A percentile compares a stretch with the other conserved stretches of the same genome.
phyloP scores from a whole-genome alignment of 2,329 filamentous ascomycete species.

The Onygenales sp. region DNA sequence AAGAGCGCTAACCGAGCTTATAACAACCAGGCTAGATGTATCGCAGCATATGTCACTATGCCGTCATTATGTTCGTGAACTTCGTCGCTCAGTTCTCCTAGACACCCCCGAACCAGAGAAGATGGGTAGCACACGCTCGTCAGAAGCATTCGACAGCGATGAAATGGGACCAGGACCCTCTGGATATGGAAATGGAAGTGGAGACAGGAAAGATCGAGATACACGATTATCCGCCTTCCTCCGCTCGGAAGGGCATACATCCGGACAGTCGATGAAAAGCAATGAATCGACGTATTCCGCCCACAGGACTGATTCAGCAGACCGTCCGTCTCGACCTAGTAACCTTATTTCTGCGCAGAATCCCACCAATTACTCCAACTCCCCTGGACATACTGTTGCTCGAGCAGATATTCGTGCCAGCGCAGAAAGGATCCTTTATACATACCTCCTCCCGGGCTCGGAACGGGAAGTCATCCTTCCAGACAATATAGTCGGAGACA shows the following conservation, averaged over 20 bases:
- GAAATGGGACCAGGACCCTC: constrained; percentile 41
- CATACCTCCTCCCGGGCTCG: constrained; percentile 85
- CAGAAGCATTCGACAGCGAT: constrained; percentile 1
- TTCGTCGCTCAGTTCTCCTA: constrained; percentile 84
- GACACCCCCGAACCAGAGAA: constrained; percentile 87
- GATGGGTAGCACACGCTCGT: constrained; percentile 55
- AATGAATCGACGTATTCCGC: constrained; percentile 36
- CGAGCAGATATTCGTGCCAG: constrained; percentile 84
- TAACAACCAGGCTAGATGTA: constrained; percentile 74
- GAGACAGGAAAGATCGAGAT: constrained; percentile 68
- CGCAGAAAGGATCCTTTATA: constrained; percentile 98
- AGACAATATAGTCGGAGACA: constrained; percentile 73
- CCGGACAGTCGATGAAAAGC: constrained; percentile 44
- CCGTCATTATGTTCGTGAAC: constrained; percentile 90
- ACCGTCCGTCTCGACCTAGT: constrained; percentile 44
- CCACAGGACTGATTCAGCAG: constrained; percentile 30
- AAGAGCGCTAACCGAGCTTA: neutral
- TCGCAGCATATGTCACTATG: constrained; percentile 96
- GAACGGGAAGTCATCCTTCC: constrained; percentile 94
- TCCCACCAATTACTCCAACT: constrained; percentile 61
- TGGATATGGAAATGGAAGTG: constrained; percentile 47
- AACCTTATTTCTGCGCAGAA: constrained; percentile 55
- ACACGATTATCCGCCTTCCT: constrained; percentile 87
- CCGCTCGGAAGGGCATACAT: constrained; percentile 46
- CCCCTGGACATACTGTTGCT: constrained; percentile 73